These are phyloP conservation scores for Thalia dealbata DNA, from an alignment of 176 grass and related monocot species.

Conservation along the genomic window DNA sequence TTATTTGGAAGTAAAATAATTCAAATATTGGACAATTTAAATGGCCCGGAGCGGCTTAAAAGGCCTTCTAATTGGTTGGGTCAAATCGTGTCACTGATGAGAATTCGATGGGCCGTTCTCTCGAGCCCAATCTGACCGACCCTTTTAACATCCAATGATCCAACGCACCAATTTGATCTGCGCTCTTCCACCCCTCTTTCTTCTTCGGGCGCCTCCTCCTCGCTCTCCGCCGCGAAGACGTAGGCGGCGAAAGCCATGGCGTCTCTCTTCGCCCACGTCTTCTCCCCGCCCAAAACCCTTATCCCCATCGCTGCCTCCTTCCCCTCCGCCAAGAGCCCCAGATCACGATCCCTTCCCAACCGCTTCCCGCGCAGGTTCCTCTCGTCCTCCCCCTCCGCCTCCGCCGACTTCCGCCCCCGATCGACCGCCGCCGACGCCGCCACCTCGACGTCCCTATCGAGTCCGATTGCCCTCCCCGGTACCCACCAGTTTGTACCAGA, in stretches of 20 bases:
- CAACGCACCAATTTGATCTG: too few relatives aligned
- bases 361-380: constrained; percentile 2
- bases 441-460: constrained; percentile 2
- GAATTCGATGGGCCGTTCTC: too few relatives aligned
- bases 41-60: too few relatives aligned
- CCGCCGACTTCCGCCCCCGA: constrained; percentile 3
- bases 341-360: not conserved
- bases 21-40: too few relatives aligned
- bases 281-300: constrained; percentile 6
- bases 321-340: constrained; percentile 13
- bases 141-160: too few relatives aligned
- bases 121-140: not conserved
- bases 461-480: not conserved
- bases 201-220: not conserved
- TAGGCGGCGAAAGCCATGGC: constrained; percentile 15
- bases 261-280: constrained; percentile 22
- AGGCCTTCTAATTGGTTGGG: too few relatives aligned
- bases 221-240: not conserved
- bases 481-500: not conserved
- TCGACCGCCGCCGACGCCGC: not conserved
- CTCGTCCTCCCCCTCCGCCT: not conserved
- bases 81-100: too few relatives aligned
- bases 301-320: not conserved
- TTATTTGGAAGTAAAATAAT: too few relatives aligned
- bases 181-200: not conserved